These are phyloP conservation scores for Diospyros kaki DNA, from an alignment of 148 eudicot genomes.

Conservation along the genomic window DNA sequence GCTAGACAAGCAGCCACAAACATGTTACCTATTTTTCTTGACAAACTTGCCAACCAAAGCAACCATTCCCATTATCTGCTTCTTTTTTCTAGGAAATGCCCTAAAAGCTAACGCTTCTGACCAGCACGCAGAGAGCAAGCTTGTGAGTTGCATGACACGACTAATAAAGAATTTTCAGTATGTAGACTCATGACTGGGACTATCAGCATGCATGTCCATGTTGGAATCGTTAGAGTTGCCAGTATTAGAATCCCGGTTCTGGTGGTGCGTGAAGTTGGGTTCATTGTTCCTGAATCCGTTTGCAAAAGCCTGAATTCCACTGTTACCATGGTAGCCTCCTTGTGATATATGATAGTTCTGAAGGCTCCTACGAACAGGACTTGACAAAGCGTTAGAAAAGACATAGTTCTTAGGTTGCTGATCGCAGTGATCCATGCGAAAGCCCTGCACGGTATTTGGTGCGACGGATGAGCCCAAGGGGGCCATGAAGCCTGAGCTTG, in stretches of 20 bases:
- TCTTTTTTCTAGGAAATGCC: constrained; percentile 1
- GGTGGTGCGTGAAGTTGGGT: constrained; percentile 25
- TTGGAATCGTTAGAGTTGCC: constrained; percentile 53
- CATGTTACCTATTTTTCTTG: no score
- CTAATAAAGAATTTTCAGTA: constrained; percentile 29
- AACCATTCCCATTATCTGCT: constrained; percentile 7
- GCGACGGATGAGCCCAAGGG: constrained; percentile 27
- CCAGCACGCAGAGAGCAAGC: neutral
- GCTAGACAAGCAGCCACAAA: no score
- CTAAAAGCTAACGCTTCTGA: neutral
- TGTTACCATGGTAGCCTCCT: constrained; percentile 37
- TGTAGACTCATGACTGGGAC: constrained; percentile 61
- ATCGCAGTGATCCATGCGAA: constrained; percentile 47
- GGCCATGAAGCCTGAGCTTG: constrained; percentile 18
- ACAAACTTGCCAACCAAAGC: no score
- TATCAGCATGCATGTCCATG: constrained; percentile 89
- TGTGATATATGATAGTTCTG: constrained; percentile 69
- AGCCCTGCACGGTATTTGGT: constrained; percentile 19
- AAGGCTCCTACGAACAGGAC: constrained; percentile 77
- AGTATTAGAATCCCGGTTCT: constrained; percentile 45
- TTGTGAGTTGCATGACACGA: constrained; percentile 5
- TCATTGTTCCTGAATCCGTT: constrained; percentile 33
- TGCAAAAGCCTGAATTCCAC: constrained; percentile 19
- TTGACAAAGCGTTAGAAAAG: constrained; percentile 80
- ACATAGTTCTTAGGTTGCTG: constrained; percentile 62